phyloP scores from a whole-genome alignment of 768 basidiomycete genomes.

The Psilocybe subaeruginosa region DNA sequence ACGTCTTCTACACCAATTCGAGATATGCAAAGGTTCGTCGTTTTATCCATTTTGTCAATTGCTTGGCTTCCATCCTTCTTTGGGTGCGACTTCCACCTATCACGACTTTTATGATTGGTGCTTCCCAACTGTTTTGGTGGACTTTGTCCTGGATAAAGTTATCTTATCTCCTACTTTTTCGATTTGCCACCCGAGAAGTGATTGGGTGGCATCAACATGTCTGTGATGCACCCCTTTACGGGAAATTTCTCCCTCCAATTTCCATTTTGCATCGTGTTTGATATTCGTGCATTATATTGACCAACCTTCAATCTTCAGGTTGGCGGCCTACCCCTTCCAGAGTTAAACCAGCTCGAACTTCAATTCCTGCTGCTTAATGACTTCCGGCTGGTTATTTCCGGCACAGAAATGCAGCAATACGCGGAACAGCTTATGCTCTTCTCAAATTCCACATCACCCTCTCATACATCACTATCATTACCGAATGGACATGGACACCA shows the following conservation, averaged over 20 bases:
- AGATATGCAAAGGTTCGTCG: constrained; percentile 88
- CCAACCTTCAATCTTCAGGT: constrained; percentile 55
- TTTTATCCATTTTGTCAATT: neutral
- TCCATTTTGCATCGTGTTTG: neutral
- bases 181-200: neutral
- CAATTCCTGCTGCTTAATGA: constrained; percentile 97
- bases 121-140: too few relatives aligned
- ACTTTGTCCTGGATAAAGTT: neutral
- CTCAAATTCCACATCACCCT: constrained; percentile 39
- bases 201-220: neutral
- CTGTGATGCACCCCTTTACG: neutral
- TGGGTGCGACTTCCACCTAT: too few relatives aligned
- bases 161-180: neutral
- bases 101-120: too few relatives aligned
- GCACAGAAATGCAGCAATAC: constrained; percentile 93
- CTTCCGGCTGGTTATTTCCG: constrained; percentile 86
- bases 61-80: neutral
- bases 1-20: constrained; percentile 99
- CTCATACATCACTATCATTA: constrained; percentile 9
- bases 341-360: constrained; percentile 95
- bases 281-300: neutral
- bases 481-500: constrained; percentile 15
- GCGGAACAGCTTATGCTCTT: constrained; percentile 87
- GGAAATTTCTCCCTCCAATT: neutral
- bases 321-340: constrained; percentile 89